phyloP scores from a whole-genome alignment of 495 filamentous ascomycete genomes.

The Aspergillus conjunctus region DNA sequence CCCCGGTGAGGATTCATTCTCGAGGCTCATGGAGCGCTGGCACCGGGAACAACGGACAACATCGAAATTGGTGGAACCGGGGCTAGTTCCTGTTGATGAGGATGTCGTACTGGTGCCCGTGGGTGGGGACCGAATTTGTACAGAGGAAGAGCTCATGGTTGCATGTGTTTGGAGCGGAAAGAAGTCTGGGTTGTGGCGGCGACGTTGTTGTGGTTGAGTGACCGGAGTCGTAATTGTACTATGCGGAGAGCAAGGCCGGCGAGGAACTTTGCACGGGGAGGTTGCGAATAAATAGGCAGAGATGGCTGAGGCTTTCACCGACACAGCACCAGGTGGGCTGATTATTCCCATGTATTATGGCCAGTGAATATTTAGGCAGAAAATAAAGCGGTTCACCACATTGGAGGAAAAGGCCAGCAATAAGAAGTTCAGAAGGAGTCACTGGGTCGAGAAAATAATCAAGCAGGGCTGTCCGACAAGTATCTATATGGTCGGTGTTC shows the following conservation, averaged over 20 bases:
- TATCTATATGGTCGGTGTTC: constrained; percentile 19
- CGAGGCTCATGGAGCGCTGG: constrained; percentile 50
- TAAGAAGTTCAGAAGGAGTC: constrained; percentile 6
- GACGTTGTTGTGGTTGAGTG: background rate
- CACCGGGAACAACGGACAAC: constrained; percentile 54
- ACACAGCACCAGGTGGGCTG: background rate
- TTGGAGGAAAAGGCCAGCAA: background rate
- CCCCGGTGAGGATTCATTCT: constrained; percentile 44
- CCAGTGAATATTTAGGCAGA: background rate
- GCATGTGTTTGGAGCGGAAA: background rate
- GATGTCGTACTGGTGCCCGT: constrained; percentile 22
- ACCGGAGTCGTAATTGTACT: background rate
- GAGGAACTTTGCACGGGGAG: background rate
- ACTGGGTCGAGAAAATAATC: background rate
- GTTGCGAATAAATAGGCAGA: background rate
- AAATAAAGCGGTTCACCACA: background rate
- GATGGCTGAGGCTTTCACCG: background rate
- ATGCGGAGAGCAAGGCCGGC: constrained; percentile 1
- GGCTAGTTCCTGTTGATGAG: constrained; percentile 24
- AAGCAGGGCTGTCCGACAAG: constrained; percentile 20
- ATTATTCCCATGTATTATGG: background rate
- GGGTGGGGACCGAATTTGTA: constrained; percentile 41
- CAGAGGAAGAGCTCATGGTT: constrained; percentile 44
- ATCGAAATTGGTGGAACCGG: constrained; percentile 34
- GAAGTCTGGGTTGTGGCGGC: background rate